These are phyloP conservation scores for Chenopodium album DNA, from an alignment of 148 eudicot genomes.

Conservation along the genomic window DNA sequence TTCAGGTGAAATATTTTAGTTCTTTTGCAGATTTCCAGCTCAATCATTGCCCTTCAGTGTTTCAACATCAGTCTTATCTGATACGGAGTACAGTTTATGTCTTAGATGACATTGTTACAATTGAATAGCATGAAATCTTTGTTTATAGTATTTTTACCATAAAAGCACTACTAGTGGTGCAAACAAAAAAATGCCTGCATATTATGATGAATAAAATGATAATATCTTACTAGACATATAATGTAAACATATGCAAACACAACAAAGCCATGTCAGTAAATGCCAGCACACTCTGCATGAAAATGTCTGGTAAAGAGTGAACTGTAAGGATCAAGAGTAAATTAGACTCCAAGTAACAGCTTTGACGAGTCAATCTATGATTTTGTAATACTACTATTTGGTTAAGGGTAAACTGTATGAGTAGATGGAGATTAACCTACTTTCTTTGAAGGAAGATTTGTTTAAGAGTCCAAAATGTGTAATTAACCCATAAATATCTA, in stretches of 20 bases:
- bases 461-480: background rate
- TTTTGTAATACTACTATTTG: background rate
- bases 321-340: background rate
- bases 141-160: background rate
- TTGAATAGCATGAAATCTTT: background rate
- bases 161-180: background rate
- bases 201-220: background rate
- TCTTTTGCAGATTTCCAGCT: background rate
- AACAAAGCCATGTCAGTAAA: background rate
- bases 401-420: background rate
- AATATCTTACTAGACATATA: background rate
- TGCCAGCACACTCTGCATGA: background rate
- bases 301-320: background rate
- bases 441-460: background rate
- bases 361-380: background rate
- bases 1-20: background rate
- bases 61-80: background rate
- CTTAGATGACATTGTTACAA: background rate
- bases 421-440: background rate
- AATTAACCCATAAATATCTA: background rate
- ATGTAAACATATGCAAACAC: background rate
- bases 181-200: background rate
- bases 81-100: background rate
- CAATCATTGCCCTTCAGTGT: conserved; percentile 4
- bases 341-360: background rate